A percentile compares a stretch with the other conserved stretches of the same genome.
phyloP scores from a whole-genome alignment of 768 basidiomycete genomes.

The Leccinum boreale region DNA sequence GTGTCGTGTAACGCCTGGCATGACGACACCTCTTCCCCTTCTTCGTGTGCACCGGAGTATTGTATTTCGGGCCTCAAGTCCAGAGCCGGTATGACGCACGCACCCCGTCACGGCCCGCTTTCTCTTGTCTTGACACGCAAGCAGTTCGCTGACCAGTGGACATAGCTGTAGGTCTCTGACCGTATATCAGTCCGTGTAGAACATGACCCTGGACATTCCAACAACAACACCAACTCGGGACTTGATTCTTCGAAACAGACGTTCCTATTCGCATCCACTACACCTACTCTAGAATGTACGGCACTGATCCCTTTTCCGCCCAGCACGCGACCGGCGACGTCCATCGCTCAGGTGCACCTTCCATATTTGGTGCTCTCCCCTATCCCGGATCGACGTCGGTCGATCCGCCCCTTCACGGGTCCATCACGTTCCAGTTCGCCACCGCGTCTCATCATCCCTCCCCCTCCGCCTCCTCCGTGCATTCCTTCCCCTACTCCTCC shows the following conservation, averaged over 20 bases:
- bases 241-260: too few species aligned
- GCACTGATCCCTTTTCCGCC: slow-evolving; percentile 27
- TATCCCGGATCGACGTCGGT: slow-evolving; percentile 36
- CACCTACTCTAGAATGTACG: slow-evolving; percentile 17
- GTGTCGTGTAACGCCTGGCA: not conserved
- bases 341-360: slow-evolving; percentile 33
- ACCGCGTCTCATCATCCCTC: not conserved
- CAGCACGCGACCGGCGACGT: slow-evolving; percentile 19
- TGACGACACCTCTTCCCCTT: not conserved
- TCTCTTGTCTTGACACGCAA: not conserved
- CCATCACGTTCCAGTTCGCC: slow-evolving; percentile 39
- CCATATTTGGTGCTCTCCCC: slow-evolving; percentile 63
- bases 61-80: not conserved
- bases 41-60: not conserved
- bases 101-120: not conserved
- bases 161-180: not conserved
- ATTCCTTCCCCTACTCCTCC: not conserved
- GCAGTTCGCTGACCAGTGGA: not conserved
- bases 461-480: not conserved
- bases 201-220: not conserved
- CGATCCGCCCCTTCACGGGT: slow-evolving; percentile 30
- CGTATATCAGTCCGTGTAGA: not conserved
- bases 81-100: not conserved
- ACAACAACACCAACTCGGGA: not conserved
- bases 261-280: not conserved